Base-by-base conservation (phyloP, 1,284 basidiomycete genomes). In the Sphaerobolus stellatus region DNA sequence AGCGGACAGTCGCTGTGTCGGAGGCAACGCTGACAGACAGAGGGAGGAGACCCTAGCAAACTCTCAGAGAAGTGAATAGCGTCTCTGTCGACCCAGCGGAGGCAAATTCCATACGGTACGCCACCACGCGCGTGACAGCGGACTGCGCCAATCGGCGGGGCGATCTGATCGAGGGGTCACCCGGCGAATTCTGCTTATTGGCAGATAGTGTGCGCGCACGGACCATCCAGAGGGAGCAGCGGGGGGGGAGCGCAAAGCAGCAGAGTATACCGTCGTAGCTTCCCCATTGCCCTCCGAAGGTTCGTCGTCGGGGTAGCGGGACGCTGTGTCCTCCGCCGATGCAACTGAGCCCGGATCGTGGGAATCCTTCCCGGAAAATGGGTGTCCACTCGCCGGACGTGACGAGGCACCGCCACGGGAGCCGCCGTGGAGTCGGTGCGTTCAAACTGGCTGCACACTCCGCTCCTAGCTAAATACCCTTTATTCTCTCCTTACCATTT, bases 371-470 rank as follows among this genome's bases (percentile, higher is more conserved):
- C 50, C 50, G 45, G 40, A 4, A 7, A 9, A 30, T 30, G 11
- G 20, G 20, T 44, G 20, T 13, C 24, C 45, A 28, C 52, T 54
- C 46, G 48, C 52, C 52, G 52, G 44, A 53, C 48, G 30, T 36
- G 52, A 47, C 43, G 30, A 52, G 50, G 52, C 52, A 54, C 46
- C 46, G 52, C 52, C 52, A 48, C 45, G 45, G 52, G 25, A 48
- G 2, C 7, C n/a, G 29, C 34, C 52, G 45, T 22, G 30, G 29
- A 20, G 40, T 53, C 41, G 30, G 51, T 29, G 5, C 48, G 29
- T 11, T 5, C 11, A 44, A 44, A 44, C 13, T 22, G 22, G 9
- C 13, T 14, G 20, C 22, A 13, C 13, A 31, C 48, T 36, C 31
- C 48, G 27, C 48, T 49, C 27, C 13, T 36, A n/a, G 13, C 48